These are phyloP conservation scores for Stromatinia cepivora DNA, from an alignment of 2,329 filamentous ascomycete species.

Conservation along the genomic window DNA sequence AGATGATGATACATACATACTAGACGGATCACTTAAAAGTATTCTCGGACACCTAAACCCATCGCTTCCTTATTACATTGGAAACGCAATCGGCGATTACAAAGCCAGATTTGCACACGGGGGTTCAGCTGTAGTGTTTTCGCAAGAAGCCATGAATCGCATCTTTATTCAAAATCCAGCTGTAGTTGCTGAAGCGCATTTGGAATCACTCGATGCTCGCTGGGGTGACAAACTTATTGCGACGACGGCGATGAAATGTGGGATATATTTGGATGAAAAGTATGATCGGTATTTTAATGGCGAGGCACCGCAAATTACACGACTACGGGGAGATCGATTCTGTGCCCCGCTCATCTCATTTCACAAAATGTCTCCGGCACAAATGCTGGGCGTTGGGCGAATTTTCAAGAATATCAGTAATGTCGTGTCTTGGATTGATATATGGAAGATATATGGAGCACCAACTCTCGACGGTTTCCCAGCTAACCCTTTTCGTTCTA, in stretches of 20 bases:
- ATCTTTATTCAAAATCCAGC: conserved; percentile 45
- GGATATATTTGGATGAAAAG: conserved; percentile 56
- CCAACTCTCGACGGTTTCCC: conserved; percentile 45
- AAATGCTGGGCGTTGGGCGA: conserved; percentile 8
- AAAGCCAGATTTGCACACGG: conserved; percentile 57
- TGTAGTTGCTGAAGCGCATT: conserved; percentile 48
- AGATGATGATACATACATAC: conserved; percentile 59
- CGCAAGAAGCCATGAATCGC: conserved; percentile 47
- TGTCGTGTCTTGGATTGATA: conserved; percentile 28
- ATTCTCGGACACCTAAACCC: conserved; percentile 53
- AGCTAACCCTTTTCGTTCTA: conserved; percentile 42
- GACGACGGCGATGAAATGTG: conserved; percentile 53
- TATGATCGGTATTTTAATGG: conserved; percentile 58
- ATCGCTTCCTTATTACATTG: conserved; percentile 51
- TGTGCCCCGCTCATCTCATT: conserved; percentile 40
- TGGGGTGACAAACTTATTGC: conserved; percentile 57
- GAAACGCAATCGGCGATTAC: conserved; percentile 59
- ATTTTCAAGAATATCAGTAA: conserved; percentile 14
- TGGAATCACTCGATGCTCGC: conserved; percentile 51
- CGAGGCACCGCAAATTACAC: conserved; percentile 51
- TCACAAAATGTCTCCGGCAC: conserved; percentile 20
- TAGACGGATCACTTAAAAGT: conserved; percentile 50
- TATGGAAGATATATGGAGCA: conserved; percentile 38
- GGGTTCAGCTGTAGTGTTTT: conserved; percentile 55
- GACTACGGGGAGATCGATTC: conserved; percentile 51